Base-by-base conservation (phyloP, 2,329 filamentous ascomycete species). In the Simplicillium aogashimaense region DNA sequence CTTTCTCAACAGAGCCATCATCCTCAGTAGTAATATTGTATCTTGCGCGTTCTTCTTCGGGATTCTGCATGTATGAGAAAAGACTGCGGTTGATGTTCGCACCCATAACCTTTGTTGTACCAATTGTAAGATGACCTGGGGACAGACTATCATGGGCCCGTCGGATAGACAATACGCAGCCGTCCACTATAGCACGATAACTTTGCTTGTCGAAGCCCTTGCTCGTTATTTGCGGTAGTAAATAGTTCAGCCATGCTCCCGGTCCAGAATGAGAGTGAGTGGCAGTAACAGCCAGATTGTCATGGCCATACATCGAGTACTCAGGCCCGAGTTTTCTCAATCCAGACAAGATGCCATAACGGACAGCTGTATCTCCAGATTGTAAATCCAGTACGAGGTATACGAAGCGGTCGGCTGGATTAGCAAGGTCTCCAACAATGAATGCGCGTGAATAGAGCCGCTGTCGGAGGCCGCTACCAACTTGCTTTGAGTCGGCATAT, bases 211-310 rank as follows among this genome's bases (percentile, higher is more conserved):
- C 76, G 52, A 95, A 95, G 0, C 89, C 89, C 44, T 82, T 74
- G 55, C 82, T 90, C 0, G 88, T 90, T 50, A 95, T 82, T 54
- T 95, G 88, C 9, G 88, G 89, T 12, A 95, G 68, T 9, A 95
- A 72, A 53, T 95, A 95, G 58, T 95, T 95, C 55, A 92, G 70
- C 87, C 87, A 95, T 13, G 84, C 89, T 4, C 86, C 89, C 1
- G 89, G 88, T 0, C 87, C 88, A 14, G 86, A 83, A 62, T 95
- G 89, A 2, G 85, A 90, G 57, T 95, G 89, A 1, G 89, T 95
- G 29, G 87, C 89, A 2, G 85, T 92, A 14, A 95, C 74, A n/a
- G 89, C 89, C 14, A 95, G 65, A 50, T 94, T 95, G 48, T 82
- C 72, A 52, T 83, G 76, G 36, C 74, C 77, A 58, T 95, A 56